Base-by-base conservation (phyloP, 1,284 basidiomycete species). In the Ceratobasidium sp. region DNA sequence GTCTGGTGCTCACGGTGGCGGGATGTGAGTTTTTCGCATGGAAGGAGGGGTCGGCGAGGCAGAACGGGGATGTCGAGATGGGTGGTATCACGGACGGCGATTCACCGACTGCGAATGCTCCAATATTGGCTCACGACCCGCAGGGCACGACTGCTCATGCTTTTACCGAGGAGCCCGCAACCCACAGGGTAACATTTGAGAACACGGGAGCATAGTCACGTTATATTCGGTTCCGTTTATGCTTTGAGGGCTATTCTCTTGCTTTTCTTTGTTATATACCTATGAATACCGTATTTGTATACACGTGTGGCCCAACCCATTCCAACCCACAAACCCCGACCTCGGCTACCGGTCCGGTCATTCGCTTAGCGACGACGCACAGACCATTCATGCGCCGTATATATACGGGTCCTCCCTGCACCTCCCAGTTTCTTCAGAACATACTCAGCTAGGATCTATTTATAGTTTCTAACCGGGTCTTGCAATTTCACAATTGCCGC, bases 361-460 rank as follows among this genome's bases (percentile, higher is more conserved):
- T 53, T 27, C 39, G 54, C 39, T 48, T 53, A 34, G 27, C 51
- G 51, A 53, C 51, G 29, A 54, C 80, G 83, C 83, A 84, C 83
- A 79, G 83, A 80, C 84, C 84, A 82, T 1, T 27, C 5, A 37
- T 7, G 0, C 74, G 78, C 74, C 14, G 9, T 85, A 86, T 87
- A 88, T 81, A 87, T 81, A 9, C 76, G 77, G 34, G 2, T 49
- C 13, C 0, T 76, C 61, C 29, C 73, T 76, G 69, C 74, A 37
- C 53, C 0, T 37, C 75, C 80, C 81, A 16, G 8, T 69, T 84
- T 85, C 87, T 79, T 84, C 76, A 89, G 90, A 91, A 91, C 90
- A 92, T 92, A 92, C 90, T 92, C 90, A 90, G 86, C 86, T 87
- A 91, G 90, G 90, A 92, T 92, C 90, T 92, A 86, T 92, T 92